Conservation (phyloP, 495 filamentous ascomycete genomes). For the Cladorrhinum samala region DNA sequence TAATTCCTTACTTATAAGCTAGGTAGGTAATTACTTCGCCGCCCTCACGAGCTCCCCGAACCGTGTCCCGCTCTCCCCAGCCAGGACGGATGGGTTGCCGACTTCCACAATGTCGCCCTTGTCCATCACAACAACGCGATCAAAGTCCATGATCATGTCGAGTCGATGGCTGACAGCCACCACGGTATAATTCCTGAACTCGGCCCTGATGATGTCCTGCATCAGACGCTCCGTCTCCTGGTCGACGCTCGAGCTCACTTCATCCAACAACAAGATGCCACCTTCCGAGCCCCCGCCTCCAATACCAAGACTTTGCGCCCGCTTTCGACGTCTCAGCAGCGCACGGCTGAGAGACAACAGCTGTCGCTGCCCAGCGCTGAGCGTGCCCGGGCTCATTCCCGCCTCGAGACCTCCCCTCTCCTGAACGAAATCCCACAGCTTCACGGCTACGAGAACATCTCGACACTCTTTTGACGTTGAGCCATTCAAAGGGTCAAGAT, state of each 20-base stretch:
- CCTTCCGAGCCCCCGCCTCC: not conserved
- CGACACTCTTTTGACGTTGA: no score
- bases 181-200: slow-evolving; percentile 38
- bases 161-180: slow-evolving; percentile 37
- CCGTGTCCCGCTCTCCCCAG: no score
- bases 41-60: no score
- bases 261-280: not conserved
- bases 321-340: not conserved
- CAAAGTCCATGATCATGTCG: slow-evolving; percentile 35
- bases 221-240: slow-evolving; percentile 15
- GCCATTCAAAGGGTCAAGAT: no score
- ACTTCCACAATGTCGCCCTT: slow-evolving; percentile 30
- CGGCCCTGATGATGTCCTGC: slow-evolving; percentile 29
- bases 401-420: no score
- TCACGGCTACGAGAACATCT: no score
- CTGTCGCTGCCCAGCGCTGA: not conserved
- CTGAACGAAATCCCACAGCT: no score
- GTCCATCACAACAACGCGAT: slow-evolving; percentile 35
- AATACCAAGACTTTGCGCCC: not conserved
- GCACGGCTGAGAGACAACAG: not conserved
- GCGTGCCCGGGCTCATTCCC: slow-evolving; percentile 31
- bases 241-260: not conserved
- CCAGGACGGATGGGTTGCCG: slow-evolving; percentile 19
- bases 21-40: no score
- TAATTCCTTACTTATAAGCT: no score